These are phyloP conservation scores for Macrophomina pseudophaseolina DNA, from an alignment of 2,329 filamentous ascomycete genomes.

Conservation along the genomic window DNA sequence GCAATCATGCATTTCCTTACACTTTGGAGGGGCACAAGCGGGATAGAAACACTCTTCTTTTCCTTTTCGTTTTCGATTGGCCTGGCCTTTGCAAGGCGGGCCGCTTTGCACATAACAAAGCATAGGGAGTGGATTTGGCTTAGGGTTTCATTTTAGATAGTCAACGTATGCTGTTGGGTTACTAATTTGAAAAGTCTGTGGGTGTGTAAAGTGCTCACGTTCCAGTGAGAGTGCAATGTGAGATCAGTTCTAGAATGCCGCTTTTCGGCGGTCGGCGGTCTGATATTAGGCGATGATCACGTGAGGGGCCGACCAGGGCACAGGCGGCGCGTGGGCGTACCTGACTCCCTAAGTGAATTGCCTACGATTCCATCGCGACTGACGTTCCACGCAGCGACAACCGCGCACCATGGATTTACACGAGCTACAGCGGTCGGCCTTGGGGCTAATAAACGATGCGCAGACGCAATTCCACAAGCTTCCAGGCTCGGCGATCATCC, in stretches of 20 bases:
- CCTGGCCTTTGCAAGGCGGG: constrained; percentile 20
- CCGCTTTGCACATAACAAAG: constrained; percentile 28
- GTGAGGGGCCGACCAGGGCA: constrained; percentile 17
- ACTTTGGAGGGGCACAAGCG: constrained; percentile 3
- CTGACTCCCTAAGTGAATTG: constrained; percentile 19
- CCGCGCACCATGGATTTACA: constrained; percentile 60
- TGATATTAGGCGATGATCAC: background rate
- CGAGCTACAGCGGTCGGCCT: constrained; percentile 59
- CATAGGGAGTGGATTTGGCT: constrained; percentile 26
- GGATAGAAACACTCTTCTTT: constrained; percentile 26
- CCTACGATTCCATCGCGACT: background rate
- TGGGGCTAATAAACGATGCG: constrained; percentile 60
- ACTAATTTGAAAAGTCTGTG: background rate
- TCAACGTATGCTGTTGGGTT: constrained; percentile 25
- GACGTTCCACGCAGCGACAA: constrained; percentile 13
- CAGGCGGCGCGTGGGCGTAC: background rate
- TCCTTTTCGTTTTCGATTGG: background rate
- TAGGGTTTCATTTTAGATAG: constrained; percentile 27
- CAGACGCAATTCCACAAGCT: constrained; percentile 81
- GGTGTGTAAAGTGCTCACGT: background rate
- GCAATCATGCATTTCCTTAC: constrained; percentile 38
- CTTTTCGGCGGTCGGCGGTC: background rate
- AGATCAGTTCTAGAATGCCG: background rate
- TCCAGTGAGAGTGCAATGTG: background rate
- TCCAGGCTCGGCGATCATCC: constrained; percentile 89